Evolutionary conservation across 208 protist genomes (phyloP), one percentile per base, ranked within the genome.

Genomic region (Leishmania amazonensis): DNA sequence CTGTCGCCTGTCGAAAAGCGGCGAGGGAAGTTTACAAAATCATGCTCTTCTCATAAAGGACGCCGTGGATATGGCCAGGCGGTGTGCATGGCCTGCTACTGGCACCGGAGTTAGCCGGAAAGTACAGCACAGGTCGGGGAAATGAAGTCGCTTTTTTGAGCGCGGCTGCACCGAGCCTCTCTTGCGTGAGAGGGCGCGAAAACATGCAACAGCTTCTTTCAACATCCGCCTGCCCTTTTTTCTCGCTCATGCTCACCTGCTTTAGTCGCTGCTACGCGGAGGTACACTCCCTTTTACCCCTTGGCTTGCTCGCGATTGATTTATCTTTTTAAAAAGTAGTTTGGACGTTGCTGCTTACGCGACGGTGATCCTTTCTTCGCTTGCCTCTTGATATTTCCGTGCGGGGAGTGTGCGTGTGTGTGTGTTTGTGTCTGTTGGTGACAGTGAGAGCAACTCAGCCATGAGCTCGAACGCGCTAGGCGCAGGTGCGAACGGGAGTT

Each of bases 381-480:
- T 28, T 19, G 51, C 51, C 9, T 54, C 17, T 5, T 21, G 31
- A 9, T 17, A 47, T 71, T 42, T 15, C 35, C 51, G 4, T 54
- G 57, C 5, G 6, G 28, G 57, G 24, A 31, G 57, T 51, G 11
- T 1, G 31, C 68, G 49, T 21, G 21, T 8, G 21, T 28, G 21
- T n/a, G 21, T 17, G 42, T 7, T 17, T 51, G 24, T 6, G 13
- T 21, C 45, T 49, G 40, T 7, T 6, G 0, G 40, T 83, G 31
- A 72, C 17, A 15, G 54, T 19, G 35, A 19, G 15, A 11, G 28
- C 24, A n/a, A 40, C 17, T 35, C 17, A 79, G 49, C 2, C 28
- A 87, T 77, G 74, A 80, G 28, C 21, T 58, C 53, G 40, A 82
- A 62, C 38, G 42, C n/a, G 8, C 60, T 31, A 35, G 58, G 75